Base-by-base conservation (phyloP, 768 basidiomycete species). In the Trametes elegans region DNA sequence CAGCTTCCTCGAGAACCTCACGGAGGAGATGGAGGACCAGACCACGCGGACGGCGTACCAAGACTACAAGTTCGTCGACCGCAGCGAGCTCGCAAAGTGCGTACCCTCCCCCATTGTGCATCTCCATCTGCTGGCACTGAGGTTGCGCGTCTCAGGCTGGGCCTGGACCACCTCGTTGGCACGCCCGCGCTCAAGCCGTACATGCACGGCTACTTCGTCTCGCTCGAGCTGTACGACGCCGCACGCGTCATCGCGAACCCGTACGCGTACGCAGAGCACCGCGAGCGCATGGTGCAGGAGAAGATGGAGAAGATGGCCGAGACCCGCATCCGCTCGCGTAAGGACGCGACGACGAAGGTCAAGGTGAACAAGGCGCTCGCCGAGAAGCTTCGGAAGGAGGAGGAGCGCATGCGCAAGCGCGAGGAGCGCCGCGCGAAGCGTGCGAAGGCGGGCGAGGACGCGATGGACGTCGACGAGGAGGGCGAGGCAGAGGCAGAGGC, bases 191-290 rank as follows among this genome's bases (percentile, higher is more conserved):
- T 98, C 78, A 96, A 96, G 71, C 97, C 97, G 4, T 99, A 98
- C 73, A 98, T 99, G 96, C 97, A 99, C 71, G 97, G 97, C 38
- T 98, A 95, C 82, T 98, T 99, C 76, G 72, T 98, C 59, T 91
- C 94, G 5, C 85, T 98, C 72, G 92, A 93, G 65, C 82, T 98
- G 5, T 98, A 98, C 75, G 92, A 95, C 63, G 88, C 95, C 46
- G 97, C 97, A 2, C 87, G 95, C 28, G 81, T 96, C 60, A 94
- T 98, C 62, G 88, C 93, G 53, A 98, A 98, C 74, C 97, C 97
- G 2, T 95, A 93, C 68, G 93, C 88, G 9, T 98, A 98, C 69
- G 86, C 85, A 35, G 97, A 99, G 66, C 87, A 98, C 70, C 88
- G 93, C 59, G 93, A 96, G 70, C 87, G 86, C 65, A 73, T 93